Conservation (phyloP, 805 yeast genomes). For the Yarrowia porcina region DNA sequence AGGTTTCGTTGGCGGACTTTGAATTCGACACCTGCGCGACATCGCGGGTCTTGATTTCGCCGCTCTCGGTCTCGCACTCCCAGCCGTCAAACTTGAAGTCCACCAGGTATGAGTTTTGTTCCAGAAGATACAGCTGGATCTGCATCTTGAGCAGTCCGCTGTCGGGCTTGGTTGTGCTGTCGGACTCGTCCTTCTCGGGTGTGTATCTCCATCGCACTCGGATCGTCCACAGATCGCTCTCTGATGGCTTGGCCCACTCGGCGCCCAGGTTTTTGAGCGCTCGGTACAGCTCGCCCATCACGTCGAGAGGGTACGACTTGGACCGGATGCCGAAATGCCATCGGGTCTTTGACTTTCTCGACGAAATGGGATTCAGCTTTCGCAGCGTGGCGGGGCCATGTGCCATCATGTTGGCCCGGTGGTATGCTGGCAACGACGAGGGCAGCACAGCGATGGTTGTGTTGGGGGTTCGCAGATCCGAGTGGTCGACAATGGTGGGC, state of each 20-base stretch:
- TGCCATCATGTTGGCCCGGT: slow-evolving; percentile 84
- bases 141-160: slow-evolving; percentile 75
- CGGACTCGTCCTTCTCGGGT: slow-evolving; percentile 39
- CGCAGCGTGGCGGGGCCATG: slow-evolving; percentile 47
- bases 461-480: slow-evolving; percentile 47
- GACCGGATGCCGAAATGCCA: slow-evolving; percentile 99
- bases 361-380: slow-evolving; percentile 45
- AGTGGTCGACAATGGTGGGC: slow-evolving; percentile 36
- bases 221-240: slow-evolving; percentile 94
- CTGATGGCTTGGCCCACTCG: slow-evolving; percentile 94
- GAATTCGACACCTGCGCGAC: slow-evolving; percentile 27
- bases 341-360: slow-evolving; percentile 86
- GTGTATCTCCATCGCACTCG: slow-evolving; percentile 87
- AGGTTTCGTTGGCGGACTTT: slow-evolving; percentile 49
- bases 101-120: slow-evolving; percentile 82
- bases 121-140: slow-evolving; percentile 91
- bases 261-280: slow-evolving; percentile 93
- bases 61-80: slow-evolving; percentile 47
- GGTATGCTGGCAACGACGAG: slow-evolving; percentile 89
- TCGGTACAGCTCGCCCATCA: slow-evolving; percentile 96
- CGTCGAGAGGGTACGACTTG: slow-evolving; percentile 93
- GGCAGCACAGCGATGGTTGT: slow-evolving; percentile 91
- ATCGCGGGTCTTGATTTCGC: slow-evolving; percentile 26
- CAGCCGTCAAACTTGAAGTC: slow-evolving; percentile 98
- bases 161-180: slow-evolving; percentile 22